These are phyloP conservation scores for Phytophthora citrophthora DNA, from an alignment of 352 stramenopile genomes.

Conservation along the genomic window DNA sequence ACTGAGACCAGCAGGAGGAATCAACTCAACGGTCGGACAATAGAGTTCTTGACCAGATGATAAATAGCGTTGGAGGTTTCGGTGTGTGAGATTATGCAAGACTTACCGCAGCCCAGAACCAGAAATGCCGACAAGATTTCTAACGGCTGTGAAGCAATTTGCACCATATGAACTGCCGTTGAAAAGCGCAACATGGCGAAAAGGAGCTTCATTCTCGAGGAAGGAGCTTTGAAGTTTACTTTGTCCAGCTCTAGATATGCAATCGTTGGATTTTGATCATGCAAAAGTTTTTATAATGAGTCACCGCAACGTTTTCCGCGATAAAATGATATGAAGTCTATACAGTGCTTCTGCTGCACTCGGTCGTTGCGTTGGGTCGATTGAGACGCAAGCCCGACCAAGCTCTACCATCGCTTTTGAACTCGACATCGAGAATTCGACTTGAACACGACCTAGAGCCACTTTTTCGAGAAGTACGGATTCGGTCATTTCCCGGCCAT, in stretches of 20 bases:
- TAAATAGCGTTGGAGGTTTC: background rate
- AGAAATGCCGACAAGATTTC: slow-evolving; percentile 24
- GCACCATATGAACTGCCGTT: slow-evolving; percentile 1
- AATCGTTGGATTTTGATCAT: too few species aligned
- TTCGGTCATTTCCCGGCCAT: slow-evolving; percentile 18
- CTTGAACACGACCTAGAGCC: slow-evolving; percentile 31
- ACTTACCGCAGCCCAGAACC: slow-evolving; percentile 25
- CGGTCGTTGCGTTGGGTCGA: slow-evolving; percentile 37
- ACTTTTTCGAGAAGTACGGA: slow-evolving; percentile 41
- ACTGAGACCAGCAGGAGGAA: slow-evolving; percentile 3
- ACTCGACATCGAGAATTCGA: slow-evolving; percentile 26
- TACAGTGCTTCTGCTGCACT: slow-evolving; percentile 38
- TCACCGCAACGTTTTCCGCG: slow-evolving; percentile 1
- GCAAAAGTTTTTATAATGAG: background rate
- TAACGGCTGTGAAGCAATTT: slow-evolving; percentile 10
- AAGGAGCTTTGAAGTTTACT: background rate
- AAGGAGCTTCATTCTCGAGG: background rate
- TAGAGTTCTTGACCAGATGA: background rate
- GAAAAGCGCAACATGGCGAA: slow-evolving; percentile 5
- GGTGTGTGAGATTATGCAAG: slow-evolving; percentile 3
- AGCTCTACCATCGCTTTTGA: slow-evolving; percentile 21
- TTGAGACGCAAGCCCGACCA: slow-evolving; percentile 27
- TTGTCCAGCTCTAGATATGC: background rate
- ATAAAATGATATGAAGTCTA: slow-evolving; percentile 26
- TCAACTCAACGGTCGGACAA: background rate